These are phyloP conservation scores for Ceratonia siliqua DNA, from an alignment of 306 rosid genomes.

Conservation along the genomic window DNA sequence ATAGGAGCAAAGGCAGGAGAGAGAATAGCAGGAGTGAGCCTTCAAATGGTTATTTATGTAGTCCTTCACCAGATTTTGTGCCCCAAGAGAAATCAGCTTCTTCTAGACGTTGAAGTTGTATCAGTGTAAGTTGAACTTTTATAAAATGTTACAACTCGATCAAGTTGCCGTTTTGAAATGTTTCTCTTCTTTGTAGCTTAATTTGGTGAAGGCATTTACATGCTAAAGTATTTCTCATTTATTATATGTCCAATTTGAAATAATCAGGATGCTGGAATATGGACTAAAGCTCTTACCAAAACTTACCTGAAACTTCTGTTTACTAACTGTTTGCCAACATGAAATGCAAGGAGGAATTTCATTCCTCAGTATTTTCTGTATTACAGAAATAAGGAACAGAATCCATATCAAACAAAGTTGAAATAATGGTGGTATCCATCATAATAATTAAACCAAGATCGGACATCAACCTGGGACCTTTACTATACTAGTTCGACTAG, in stretches of 20 bases:
- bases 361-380: too few relatives aligned
- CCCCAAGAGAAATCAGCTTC: constrained; percentile 35
- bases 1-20: constrained; percentile 26
- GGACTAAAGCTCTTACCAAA: background rate
- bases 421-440: too few relatives aligned
- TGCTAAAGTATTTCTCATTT: constrained; percentile 26
- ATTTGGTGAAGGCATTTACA: constrained; percentile 27
- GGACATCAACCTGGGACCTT: too few relatives aligned
- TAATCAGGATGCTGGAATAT: constrained; percentile 22
- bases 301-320: background rate
- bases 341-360: too few relatives aligned
- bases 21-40: constrained; percentile 45
- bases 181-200: constrained; percentile 23
- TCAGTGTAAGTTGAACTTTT: constrained; percentile 42
- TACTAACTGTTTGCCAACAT: background rate
- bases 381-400: too few relatives aligned
- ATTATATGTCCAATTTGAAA: constrained; percentile 28
- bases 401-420: too few relatives aligned
- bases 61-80: constrained; percentile 33
- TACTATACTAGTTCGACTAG: too few relatives aligned
- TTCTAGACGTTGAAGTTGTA: constrained; percentile 40
- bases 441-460: too few relatives aligned
- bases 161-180: constrained; percentile 37
- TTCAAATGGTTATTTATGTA: constrained; percentile 27
- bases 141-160: too few relatives aligned